Base-by-base conservation (phyloP, 1,139 yeast species). In the Geotrichum reessii region DNA sequence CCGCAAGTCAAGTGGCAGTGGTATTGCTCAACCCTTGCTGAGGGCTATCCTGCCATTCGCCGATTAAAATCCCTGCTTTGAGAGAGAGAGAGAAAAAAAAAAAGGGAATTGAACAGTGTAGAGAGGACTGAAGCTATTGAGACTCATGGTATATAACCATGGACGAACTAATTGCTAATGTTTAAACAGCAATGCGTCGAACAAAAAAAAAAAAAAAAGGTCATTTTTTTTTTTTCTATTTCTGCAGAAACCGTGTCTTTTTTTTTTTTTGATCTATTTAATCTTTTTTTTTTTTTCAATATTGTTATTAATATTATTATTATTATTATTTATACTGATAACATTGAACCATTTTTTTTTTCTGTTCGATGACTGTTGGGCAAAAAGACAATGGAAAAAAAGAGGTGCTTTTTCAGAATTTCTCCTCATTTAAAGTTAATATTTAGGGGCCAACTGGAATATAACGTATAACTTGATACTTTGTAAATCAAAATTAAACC, bases 1-100 rank as follows among this genome's bases (percentile, higher is more conserved):
- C 42, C 42, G n/a, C 19, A 14, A 2, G 42, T 37, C 42, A 37
- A 37, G 24, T 21, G 44, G 22, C 25, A 24, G 1, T 52, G 54
- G 54, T 44, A 40, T 3, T 42, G 24, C 14, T 6, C 31, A 22
- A 44, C 31, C 2, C 25, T 52, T 6, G 22, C 46, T 14, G 54
- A 52, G 25, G 54, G 54, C 6, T 42, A 42, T 27, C 54, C 54
- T 24, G 54, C 54, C 11, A 24, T 52, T 12, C 40, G 28, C 17
- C 40, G 54, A 21, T 52, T 52, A 17, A 49, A 31, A 42, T 49
- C 33, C 21, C 25, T 21, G 27, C 33, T 9, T n/a, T n/a, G n/a
- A n/a, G n/a, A n/a, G n/a, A n/a, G n/a, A n/a, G n/a, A n/a, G n/a
- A n/a, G n/a, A n/a, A n/a, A n/a, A n/a, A n/a, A n/a, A n/a, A n/a